These are phyloP conservation scores for Botryosphaeria agaves DNA, from an alignment of 2,329 filamentous ascomycete species.

Conservation along the genomic window DNA sequence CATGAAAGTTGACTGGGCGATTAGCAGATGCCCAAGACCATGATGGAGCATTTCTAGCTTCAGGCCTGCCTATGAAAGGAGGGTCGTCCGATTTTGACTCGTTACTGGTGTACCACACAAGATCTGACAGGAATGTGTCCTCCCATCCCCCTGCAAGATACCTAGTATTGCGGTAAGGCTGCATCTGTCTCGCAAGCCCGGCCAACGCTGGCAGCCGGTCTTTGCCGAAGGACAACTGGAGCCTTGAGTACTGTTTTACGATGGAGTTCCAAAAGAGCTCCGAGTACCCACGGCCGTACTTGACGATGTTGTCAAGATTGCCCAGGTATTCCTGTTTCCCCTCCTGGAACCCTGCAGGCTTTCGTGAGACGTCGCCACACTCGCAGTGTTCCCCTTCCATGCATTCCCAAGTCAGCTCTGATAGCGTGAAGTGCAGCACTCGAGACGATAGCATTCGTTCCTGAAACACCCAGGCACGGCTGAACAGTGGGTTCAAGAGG, in stretches of 20 bases:
- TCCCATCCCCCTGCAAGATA: not conserved
- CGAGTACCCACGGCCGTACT: not conserved
- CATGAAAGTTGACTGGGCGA: too few species aligned
- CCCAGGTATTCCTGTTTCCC: not conserved
- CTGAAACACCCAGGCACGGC: not conserved
- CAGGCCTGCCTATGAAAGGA: too few species aligned
- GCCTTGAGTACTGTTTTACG: not conserved
- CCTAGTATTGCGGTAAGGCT: not conserved
- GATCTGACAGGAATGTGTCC: not conserved
- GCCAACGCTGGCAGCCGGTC: not conserved
- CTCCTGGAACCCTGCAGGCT: too few species aligned
- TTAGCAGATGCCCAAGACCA: not conserved
- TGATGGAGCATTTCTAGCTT: not conserved
- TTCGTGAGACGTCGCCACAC: not conserved
- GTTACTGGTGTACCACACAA: not conserved
- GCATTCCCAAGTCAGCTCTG: not conserved
- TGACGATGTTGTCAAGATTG: not conserved
- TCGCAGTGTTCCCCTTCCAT: not conserved
- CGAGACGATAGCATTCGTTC: not conserved
- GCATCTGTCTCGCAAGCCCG: not conserved
- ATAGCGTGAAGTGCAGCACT: not conserved
- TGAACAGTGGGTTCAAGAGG: too few species aligned
- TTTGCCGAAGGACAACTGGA: not conserved
- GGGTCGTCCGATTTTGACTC: not conserved
- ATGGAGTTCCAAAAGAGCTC: not conserved